Percentiles rank a stretch among this genome's conserved stretches.
These are phyloP conservation scores for Alternaria sp. DNA, from an alignment of 2,329 filamentous ascomycete species.

Conservation along the genomic window DNA sequence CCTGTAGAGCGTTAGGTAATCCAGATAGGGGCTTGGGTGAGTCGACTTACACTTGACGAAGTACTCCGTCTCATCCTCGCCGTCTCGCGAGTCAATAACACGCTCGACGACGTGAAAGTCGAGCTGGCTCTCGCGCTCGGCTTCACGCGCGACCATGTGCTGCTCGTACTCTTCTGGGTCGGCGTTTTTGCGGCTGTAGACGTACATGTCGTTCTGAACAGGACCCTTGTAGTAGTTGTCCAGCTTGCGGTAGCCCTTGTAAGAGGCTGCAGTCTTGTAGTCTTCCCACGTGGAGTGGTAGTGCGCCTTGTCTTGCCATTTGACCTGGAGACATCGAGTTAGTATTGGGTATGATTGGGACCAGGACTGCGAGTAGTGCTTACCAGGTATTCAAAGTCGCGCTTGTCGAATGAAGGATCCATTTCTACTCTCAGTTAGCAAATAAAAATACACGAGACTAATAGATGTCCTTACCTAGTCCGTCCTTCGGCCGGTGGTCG, in stretches of 20 bases:
- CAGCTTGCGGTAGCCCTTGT: conserved; percentile 84
- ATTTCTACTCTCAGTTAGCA: conserved; percentile 43
- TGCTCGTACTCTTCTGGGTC: conserved; percentile 88
- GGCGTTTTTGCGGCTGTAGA: conserved; percentile 63
- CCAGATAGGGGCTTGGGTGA: conserved; percentile 16
- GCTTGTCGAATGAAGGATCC: conserved; percentile 58
- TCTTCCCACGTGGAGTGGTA: conserved; percentile 96
- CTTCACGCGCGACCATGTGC: conserved; percentile 93
- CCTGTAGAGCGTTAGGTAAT: conserved; percentile 47
- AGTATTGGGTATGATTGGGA: conserved; percentile 10
- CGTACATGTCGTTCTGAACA: conserved; percentile 79
- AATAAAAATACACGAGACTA: neutral
- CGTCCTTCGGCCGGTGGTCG: conserved; percentile 81
- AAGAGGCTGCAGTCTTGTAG: conserved; percentile 74
- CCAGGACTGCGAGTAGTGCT: conserved; percentile 38
- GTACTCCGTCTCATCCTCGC: conserved; percentile 84
- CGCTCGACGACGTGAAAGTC: conserved; percentile 94
- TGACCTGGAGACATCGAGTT: conserved; percentile 67
- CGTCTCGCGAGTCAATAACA: conserved; percentile 83
- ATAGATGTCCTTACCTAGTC: conserved; percentile 50
- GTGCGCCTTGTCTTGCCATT: conserved; percentile 96
- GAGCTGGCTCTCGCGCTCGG: conserved; percentile 84
- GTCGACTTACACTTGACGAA: conserved; percentile 79
- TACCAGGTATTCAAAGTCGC: conserved; percentile 83
- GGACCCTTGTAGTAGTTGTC: conserved; percentile 94